Evolutionary conservation across 2,329 filamentous ascomycete genomes (phyloP), one percentile per base, ranked within the genome.

Genomic region (Madurella fahalii): DNA sequence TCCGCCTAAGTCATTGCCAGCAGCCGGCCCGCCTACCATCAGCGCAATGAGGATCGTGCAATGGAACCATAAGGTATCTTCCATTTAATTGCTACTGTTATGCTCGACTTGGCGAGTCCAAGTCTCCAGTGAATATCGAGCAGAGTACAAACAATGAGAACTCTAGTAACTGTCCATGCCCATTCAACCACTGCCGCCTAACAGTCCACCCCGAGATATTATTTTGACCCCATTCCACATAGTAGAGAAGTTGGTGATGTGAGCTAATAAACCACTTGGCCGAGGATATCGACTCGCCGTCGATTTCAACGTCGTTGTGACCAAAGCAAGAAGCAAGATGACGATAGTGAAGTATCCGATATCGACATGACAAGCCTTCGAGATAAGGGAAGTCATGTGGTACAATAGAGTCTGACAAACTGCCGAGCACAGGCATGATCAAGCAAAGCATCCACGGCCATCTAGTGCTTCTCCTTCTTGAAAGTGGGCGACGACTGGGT

Each of bases 401-500:
- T 54, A 52, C 53, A 50, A 60, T 52, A 50, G 49, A 25, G 52
- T 41, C 47, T 52, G 53, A 49, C 52, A 25, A 45, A 43, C 44
- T 45, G 12, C 62, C 63, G 49, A 63, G 59, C 57, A 44, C 61
- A 56, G 50, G 47, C 41, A 57, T 47, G 59, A 50, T 54, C 30
- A 53, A 60, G 48, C 51, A 43, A 60, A 63, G 59, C 59, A 63
- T 58, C 61, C 55, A 56, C 58, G 47, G 30, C 50, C 55, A 57
- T 56, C 62, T 67, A 73, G 48, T 68, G 64, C 63, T 72, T 71
- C 64, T 72, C 72, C 62, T 71, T 66, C 57, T 76, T 74, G 63
- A 71, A 69, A 62, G 78, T 78, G 25, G 80, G 79, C 42, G 80
- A 82, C 25, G 75, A 76, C 59, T 76, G 70, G 60, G 74, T 72